Evolutionary conservation across 768 basidiomycete species (phyloP).

Genomic region (Tulasnella sp.): DNA sequence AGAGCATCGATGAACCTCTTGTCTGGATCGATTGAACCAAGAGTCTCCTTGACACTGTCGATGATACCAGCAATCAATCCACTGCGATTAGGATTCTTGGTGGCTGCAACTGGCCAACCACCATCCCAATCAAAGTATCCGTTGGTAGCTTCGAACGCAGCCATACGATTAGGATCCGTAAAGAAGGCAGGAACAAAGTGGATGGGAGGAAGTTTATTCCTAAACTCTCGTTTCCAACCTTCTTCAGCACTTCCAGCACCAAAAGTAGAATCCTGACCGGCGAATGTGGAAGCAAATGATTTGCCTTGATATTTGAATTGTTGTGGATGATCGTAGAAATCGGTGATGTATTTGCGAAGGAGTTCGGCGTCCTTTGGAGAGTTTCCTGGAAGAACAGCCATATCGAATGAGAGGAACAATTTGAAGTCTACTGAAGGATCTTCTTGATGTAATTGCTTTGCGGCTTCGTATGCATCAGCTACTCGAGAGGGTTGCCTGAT

Average conservation of each 20-base stretch:
- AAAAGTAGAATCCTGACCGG: slow-evolving; percentile 26
- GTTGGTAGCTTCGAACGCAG: slow-evolving; percentile 2
- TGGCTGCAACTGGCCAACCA: slow-evolving; percentile 17
- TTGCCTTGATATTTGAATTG: slow-evolving; percentile 25
- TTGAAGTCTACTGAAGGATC: slow-evolving; percentile 29
- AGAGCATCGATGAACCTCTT: slow-evolving; percentile 19
- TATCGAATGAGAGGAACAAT: slow-evolving; percentile 30
- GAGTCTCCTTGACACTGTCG: slow-evolving; percentile 18
- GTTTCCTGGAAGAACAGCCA: slow-evolving; percentile 27
- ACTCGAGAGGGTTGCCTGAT: slow-evolving; percentile 25
- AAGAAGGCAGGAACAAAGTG: slow-evolving; percentile 13
- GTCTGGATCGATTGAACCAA: slow-evolving; percentile 22
- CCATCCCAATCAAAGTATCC: slow-evolving; percentile 23
- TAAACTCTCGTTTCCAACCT: slow-evolving; percentile 22
- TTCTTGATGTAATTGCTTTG: too few species aligned
- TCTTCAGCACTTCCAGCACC: slow-evolving; percentile 21
- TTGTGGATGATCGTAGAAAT: slow-evolving; percentile 19
- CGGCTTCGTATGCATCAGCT: slow-evolving; percentile 26
- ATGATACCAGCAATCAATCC: slow-evolving; percentile 2
- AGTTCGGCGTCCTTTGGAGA: slow-evolving; percentile 9
- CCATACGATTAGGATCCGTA: not conserved
- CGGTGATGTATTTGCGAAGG: slow-evolving; percentile 16
- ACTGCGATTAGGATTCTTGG: not conserved
- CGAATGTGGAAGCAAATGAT: slow-evolving; percentile 25
- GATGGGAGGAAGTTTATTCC: not conserved